Base-by-base conservation (phyloP, 768 basidiomycete genomes). In the Psilocybe tampanensis region DNA sequence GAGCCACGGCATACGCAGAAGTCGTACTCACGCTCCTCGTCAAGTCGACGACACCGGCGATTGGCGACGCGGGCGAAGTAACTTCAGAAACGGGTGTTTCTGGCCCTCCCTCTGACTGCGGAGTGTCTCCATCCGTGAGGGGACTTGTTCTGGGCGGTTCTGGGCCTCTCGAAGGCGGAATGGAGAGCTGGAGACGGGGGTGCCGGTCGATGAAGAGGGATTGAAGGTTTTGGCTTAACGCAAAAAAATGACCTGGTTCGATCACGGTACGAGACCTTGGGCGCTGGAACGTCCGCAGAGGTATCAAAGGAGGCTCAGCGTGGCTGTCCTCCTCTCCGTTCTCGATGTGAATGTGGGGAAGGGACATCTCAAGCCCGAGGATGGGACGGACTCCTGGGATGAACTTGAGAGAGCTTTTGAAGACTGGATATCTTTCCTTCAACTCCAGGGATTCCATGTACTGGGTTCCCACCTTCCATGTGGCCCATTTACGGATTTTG, bases 1-100 rank as follows among this genome's bases (percentile, higher is more conserved):
- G 76, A 26, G 71, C 77, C n/a, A 79, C 73, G 1, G 79, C 74
- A 11, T 64, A 66, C 8, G 52, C 49, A 1, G 68, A 64, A 0
- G 61, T 61, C 0, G 69, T 73, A 44, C 58, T 66, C 1, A 75
- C 55, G 26, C 56, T 45, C 17, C 55, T 60, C 2, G 72, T 74
- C 34, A 75, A 59, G 52, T 75, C 74, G 8, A 74, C 70, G 8
- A 75, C 72, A 0, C 70, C 67, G 6, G 68, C 64, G 9, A 70
- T 68, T 8, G 73, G 71, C 1, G 74, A 73, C 49, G 54, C 60
- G 7, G 64, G 49, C 0, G 70, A 69, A 5, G 36, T 13, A 13
- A 29, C 5, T 29, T 39, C 36, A 39, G 36, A 39, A 39, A 54
- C 60, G 6, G 74, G 71, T 0, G 74, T 72, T 21, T 68, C 64